A percentile compares a stretch with the other conserved stretches of the same genome.
Evolutionary conservation across 441 rosid species (phyloP).

Genomic region (Eutrema salsugineum): DNA sequence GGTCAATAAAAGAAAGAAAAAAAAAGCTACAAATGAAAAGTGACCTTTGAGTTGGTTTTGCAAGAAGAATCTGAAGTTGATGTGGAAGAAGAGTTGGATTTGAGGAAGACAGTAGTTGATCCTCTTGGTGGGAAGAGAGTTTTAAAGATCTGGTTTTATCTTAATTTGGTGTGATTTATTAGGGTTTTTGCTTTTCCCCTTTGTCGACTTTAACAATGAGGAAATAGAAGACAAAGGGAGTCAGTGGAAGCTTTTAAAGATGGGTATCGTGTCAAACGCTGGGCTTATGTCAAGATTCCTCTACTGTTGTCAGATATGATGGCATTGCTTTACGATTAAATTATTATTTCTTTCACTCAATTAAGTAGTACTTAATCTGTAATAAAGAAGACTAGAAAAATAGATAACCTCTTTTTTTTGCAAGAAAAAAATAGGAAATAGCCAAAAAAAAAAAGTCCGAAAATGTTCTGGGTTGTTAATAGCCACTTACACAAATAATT

Average conservation of each 20-base stretch:
- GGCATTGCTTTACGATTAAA: neutral
- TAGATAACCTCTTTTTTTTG: no score
- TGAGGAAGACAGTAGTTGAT: neutral
- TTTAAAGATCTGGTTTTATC: conserved; percentile 16
- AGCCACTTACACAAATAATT: neutral
- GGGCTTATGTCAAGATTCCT: conserved; percentile 28
- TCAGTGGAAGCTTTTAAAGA: conserved; percentile 26
- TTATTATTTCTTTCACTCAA: neutral
- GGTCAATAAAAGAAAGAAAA: neutral
- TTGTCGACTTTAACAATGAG: conserved; percentile 28
- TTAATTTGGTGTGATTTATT: conserved; percentile 12
- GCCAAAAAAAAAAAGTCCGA: neutral
- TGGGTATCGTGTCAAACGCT: conserved; percentile 28
- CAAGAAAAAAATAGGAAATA: no score
- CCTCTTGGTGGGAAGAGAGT: conserved; percentile 12
- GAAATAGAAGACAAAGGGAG: conserved; percentile 21
- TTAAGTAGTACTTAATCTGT: neutral
- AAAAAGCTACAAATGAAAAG: neutral
- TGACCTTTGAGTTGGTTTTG: neutral
- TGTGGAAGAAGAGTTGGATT: neutral
- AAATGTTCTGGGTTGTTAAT: neutral
- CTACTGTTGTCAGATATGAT: conserved; percentile 9
- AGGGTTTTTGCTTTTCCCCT: conserved; percentile 25
- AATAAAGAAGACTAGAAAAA: neutral
- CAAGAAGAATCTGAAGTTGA: conserved; percentile 6